phyloP scores from a whole-genome alignment of 2,329 filamentous ascomycete genomes.

The Hortaea werneckii region DNA sequence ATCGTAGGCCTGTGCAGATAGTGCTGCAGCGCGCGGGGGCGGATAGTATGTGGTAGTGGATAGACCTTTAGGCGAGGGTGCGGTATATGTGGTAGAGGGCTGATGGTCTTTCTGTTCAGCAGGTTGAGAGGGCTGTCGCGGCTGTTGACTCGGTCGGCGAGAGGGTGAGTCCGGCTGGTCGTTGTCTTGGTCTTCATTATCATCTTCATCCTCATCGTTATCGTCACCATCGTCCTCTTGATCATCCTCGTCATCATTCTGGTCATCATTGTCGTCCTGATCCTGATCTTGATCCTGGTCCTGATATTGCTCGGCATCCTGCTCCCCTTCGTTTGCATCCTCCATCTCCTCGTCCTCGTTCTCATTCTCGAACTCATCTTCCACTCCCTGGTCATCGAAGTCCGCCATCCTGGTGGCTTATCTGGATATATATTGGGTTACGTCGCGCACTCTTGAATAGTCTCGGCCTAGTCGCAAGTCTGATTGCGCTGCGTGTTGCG shows the following conservation, averaged over 20 bases:
- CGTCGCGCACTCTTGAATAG: neutral
- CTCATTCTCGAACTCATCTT: conserved; percentile 36
- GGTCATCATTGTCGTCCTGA: conserved; percentile 28
- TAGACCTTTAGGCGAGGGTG: conserved; percentile 30
- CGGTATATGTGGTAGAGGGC: conserved; percentile 38
- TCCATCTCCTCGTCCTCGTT: conserved; percentile 37
- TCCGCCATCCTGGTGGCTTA: too few relatives aligned
- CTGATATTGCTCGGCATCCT: conserved; percentile 27
- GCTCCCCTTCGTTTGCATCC: conserved; percentile 30
- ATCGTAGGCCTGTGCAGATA: conserved; percentile 75
- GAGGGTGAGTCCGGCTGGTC: conserved; percentile 37
- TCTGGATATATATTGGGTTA: too few relatives aligned
- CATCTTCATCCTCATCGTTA: conserved; percentile 28
- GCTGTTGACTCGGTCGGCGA: conserved; percentile 19
- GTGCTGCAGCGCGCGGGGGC: conserved; percentile 60
- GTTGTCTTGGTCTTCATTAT: conserved; percentile 28
- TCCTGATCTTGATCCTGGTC: conserved; percentile 28
- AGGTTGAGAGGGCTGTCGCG: conserved; percentile 9
- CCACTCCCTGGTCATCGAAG: conserved; percentile 34
- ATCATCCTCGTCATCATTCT: conserved; percentile 31
- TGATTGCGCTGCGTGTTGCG: too few relatives aligned
- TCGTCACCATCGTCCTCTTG: conserved; percentile 28
- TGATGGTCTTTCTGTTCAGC: conserved; percentile 21
- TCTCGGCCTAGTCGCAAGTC: too few relatives aligned
- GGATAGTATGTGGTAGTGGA: conserved; percentile 21